Conservation (phyloP, 2,329 filamentous ascomycete species). For the Fusarium liriodendri region DNA sequence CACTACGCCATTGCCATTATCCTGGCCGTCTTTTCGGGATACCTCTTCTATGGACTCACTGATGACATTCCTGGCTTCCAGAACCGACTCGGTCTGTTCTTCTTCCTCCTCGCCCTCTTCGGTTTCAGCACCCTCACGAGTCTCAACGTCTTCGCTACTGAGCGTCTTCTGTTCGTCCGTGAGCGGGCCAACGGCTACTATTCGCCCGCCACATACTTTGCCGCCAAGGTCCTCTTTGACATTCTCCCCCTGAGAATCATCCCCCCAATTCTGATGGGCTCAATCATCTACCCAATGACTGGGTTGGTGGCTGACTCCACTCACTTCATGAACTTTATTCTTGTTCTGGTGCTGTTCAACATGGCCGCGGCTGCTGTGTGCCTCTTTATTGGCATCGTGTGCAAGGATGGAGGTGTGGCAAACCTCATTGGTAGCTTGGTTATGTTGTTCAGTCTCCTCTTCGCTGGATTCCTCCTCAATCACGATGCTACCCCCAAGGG, state of each 20-base stretch:
- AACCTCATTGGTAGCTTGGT: constrained; percentile 94
- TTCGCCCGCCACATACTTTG: constrained; percentile 91
- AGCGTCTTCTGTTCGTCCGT: constrained; percentile 89
- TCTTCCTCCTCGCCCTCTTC: constrained; percentile 95
- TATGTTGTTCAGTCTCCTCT: constrained; percentile 96
- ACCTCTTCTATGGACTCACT: constrained; percentile 94
- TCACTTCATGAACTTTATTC: constrained; percentile 91
- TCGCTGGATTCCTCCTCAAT: constrained; percentile 93
- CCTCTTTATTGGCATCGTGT: constrained; percentile 95
- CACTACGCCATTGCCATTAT: constrained; percentile 98
- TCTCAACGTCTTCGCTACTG: constrained; percentile 91
- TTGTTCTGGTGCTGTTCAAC: constrained; percentile 95
- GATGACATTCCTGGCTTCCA: constrained; percentile 98
- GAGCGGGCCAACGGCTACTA: constrained; percentile 98
- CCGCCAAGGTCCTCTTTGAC: constrained; percentile 97
- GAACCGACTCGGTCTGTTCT: constrained; percentile 95
- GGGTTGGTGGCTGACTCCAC: constrained; percentile 84
- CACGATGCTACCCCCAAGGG: constrained; percentile 90
- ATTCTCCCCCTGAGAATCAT: constrained; percentile 94
- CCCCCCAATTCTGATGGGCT: constrained; percentile 93
- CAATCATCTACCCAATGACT: constrained; percentile 98
- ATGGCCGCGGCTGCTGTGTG: constrained; percentile 93
- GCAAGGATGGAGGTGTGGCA: constrained; percentile 90
- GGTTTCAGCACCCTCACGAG: constrained; percentile 97
- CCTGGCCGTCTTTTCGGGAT: constrained; percentile 92